A percentile compares a stretch with the other conserved stretches of the same genome.
Evolutionary conservation across 192 early-diverging fungal species (phyloP).

Genomic region (Rhizoclosmatium sp.): DNA sequence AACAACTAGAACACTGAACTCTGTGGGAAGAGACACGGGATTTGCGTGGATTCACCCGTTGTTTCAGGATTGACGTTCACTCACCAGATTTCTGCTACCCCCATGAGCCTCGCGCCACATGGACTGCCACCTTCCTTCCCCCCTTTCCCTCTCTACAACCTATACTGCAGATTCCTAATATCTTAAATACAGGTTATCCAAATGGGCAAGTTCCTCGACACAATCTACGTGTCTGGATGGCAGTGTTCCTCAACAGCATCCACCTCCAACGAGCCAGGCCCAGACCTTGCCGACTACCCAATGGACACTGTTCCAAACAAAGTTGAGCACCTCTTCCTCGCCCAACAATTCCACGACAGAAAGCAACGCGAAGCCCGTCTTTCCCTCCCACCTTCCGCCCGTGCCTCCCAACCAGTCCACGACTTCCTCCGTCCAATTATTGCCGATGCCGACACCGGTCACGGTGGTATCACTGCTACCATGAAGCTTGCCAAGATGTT

Average conservation of each 20-base stretch:
- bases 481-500: constrained; percentile 99
- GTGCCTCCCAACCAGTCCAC: constrained; percentile 74
- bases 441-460: constrained; percentile 97
- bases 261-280: constrained; percentile 94
- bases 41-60: too few species aligned
- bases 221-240: constrained; percentile 98
- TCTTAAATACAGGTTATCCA: constrained; percentile 76
- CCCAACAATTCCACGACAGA: constrained; percentile 97
- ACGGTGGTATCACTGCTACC: constrained; percentile 97
- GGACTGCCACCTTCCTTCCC: background rate
- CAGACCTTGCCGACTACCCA: constrained; percentile 98
- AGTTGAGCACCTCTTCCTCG: constrained; percentile 97
- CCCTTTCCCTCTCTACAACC: background rate
- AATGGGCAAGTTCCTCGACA: constrained; percentile 97
- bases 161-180: background rate
- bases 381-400: constrained; percentile 66
- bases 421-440: constrained; percentile 96
- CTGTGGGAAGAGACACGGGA: too few species aligned
- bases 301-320: constrained; percentile 96
- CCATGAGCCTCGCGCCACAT: background rate
- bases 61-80: too few species aligned
- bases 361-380: constrained; percentile 93
- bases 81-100: too few species aligned
- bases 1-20: too few species aligned
- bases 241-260: constrained; percentile 97